A percentile compares a stretch with the other conserved stretches of the same genome.
phyloP scores from a whole-genome alignment of 2,329 filamentous ascomycete species.

The Claviceps sorghi region DNA sequence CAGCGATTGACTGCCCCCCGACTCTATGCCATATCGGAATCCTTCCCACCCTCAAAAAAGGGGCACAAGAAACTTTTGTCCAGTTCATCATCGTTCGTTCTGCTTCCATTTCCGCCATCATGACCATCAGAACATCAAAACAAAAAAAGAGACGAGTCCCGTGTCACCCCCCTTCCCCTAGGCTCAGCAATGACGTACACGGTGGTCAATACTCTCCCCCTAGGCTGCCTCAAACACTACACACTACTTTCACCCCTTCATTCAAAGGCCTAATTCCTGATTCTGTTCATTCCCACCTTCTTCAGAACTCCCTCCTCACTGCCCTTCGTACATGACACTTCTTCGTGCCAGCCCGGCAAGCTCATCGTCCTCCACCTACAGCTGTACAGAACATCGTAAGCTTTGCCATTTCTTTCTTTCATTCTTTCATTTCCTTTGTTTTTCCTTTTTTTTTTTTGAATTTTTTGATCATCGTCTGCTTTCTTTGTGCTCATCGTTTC shows the following conservation, averaged over 20 bases:
- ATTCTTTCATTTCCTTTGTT: background rate
- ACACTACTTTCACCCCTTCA: background rate
- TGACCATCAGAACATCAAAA: background rate
- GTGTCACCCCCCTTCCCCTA: background rate
- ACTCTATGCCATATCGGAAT: slow-evolving; percentile 4
- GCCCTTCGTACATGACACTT: background rate
- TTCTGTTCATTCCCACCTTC: background rate
- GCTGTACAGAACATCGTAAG: background rate
- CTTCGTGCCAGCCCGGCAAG: background rate
- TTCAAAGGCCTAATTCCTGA: background rate
- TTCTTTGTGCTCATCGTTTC: background rate
- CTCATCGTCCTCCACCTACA: background rate
- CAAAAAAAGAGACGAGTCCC: background rate
- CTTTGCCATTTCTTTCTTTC: background rate
- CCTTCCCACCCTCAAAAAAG: background rate
- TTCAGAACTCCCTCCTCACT: background rate
- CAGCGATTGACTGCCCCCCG: slow-evolving; percentile 4
- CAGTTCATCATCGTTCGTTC: slow-evolving; percentile 1
- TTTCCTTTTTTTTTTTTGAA: background rate
- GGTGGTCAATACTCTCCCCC: background rate
- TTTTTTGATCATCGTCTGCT: background rate
- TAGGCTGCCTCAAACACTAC: background rate
- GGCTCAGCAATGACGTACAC: background rate
- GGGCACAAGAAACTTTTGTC: background rate
- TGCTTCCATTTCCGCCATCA: background rate